Conservation (phyloP, 2,329 filamentous ascomycete genomes). For the Fusarium anthophilum region DNA sequence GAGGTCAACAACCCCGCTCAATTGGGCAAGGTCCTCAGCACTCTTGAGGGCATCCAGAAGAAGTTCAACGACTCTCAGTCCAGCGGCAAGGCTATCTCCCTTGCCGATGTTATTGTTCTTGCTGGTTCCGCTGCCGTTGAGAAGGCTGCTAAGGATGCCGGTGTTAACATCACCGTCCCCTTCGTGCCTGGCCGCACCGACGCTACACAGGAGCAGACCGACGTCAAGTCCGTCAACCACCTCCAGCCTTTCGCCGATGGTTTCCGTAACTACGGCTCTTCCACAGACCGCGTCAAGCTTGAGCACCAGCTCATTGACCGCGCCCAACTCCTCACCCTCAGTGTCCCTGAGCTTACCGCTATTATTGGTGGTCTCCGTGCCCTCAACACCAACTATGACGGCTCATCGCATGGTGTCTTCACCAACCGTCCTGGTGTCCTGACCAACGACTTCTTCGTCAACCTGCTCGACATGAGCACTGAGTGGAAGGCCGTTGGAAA, state of each 20-base stretch:
- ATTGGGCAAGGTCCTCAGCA: constrained; percentile 67
- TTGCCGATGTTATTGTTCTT: constrained; percentile 83
- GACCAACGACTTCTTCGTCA: constrained; percentile 85
- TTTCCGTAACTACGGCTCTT: constrained; percentile 82
- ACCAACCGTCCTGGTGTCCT: constrained; percentile 74
- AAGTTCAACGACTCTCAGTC: constrained; percentile 66
- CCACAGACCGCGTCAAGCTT: constrained; percentile 66
- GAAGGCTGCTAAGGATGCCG: constrained; percentile 69
- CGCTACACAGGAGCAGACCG: constrained; percentile 77
- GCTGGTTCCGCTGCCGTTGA: constrained; percentile 75
- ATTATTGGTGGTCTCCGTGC: constrained; percentile 77
- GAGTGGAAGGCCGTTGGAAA: constrained; percentile 62
- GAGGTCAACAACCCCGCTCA: constrained; percentile 77
- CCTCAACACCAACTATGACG: constrained; percentile 76
- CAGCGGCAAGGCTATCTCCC: constrained; percentile 73
- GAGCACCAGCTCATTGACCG: constrained; percentile 78
- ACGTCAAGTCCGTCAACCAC: constrained; percentile 69
- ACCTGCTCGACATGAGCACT: constrained; percentile 75
- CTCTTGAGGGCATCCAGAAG: constrained; percentile 72
- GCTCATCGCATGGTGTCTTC: constrained; percentile 73
- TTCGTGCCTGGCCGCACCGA: constrained; percentile 79
- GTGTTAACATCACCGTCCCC: constrained; percentile 65
- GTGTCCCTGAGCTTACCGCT: constrained; percentile 75
- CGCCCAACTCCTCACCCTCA: constrained; percentile 75
- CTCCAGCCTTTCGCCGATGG: constrained; percentile 76